Conservation (phyloP, 2,329 filamentous ascomycete genomes). For the Geosmithia flava region DNA sequence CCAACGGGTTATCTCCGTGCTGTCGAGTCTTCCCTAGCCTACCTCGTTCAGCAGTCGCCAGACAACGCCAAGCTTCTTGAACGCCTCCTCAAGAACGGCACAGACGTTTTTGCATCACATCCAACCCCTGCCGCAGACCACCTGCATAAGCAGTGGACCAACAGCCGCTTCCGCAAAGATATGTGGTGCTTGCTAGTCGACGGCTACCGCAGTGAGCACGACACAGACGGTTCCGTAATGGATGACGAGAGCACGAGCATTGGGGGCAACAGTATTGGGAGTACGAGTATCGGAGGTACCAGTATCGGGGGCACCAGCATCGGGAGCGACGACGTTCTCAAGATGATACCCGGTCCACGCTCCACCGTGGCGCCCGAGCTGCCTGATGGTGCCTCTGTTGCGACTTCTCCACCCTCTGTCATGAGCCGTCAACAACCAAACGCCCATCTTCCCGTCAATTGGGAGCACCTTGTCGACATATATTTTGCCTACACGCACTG, state of each 20-base stretch:
- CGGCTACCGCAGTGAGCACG: background rate
- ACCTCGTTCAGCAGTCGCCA: constrained; percentile 30
- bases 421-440: background rate
- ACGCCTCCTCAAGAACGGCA: background rate
- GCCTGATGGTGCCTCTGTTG: no score
- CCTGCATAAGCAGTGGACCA: constrained; percentile 50
- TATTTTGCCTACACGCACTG: constrained; percentile 1
- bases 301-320: no score
- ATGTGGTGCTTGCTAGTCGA: constrained; percentile 43
- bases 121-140: background rate
- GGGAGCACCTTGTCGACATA: constrained; percentile 26
- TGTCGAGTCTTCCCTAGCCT: constrained; percentile 55
- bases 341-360: no score
- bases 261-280: no score
- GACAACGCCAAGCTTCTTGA: background rate
- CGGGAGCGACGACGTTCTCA: no score
- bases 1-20: constrained; percentile 69
- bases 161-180: constrained; percentile 46
- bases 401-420: no score
- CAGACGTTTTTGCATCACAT: background rate
- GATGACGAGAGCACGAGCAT: background rate
- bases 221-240: background rate
- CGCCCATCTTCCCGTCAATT: constrained; percentile 33
- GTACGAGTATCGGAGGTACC: no score
- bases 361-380: no score